These are phyloP conservation scores for Termitomyces sp. DNA, from an alignment of 768 basidiomycete species.

Conservation along the genomic window DNA sequence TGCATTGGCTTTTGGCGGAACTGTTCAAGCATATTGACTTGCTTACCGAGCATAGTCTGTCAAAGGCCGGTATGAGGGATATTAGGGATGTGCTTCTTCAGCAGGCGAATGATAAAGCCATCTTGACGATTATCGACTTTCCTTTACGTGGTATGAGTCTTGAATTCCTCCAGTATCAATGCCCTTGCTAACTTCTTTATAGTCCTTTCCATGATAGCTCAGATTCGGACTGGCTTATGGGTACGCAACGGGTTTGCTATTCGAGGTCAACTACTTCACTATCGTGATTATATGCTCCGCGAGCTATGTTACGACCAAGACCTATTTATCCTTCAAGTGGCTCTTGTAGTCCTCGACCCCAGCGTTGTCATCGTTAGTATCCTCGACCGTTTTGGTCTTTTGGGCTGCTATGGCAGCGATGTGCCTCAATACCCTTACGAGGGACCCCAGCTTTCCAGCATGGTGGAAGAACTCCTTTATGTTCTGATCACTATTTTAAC, in stretches of 20 bases:
- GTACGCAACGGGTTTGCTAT: conserved; percentile 96
- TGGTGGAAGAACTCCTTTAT: conserved; percentile 91
- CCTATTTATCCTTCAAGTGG: conserved; percentile 74
- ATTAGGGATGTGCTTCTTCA: conserved; percentile 58
- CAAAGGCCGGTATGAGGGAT: conserved; percentile 45
- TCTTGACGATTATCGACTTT: conserved; percentile 80
- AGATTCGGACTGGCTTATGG: conserved; percentile 94
- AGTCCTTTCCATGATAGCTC: conserved; percentile 91
- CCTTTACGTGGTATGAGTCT: conserved; percentile 69
- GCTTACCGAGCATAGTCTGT: conserved; percentile 50
- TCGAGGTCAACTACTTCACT: conserved; percentile 91
- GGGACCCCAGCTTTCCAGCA: conserved; percentile 62
- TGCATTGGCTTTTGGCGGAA: conserved; percentile 89
- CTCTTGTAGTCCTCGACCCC: conserved; percentile 74
- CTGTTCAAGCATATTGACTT: conserved; percentile 78
- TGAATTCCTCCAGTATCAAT: neutral
- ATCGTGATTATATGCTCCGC: conserved; percentile 92
- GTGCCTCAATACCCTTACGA: conserved; percentile 61
- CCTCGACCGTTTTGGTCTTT: conserved; percentile 84
- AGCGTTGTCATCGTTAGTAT: conserved; percentile 77
- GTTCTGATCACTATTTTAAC: conserved; percentile 83
- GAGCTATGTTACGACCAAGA: conserved; percentile 98
- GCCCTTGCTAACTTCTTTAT: neutral
- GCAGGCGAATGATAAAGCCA: conserved; percentile 58
- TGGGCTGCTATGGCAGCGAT: conserved; percentile 74